Base-by-base conservation (phyloP, 495 filamentous ascomycete species). In the Annulohypoxylon bovei region DNA sequence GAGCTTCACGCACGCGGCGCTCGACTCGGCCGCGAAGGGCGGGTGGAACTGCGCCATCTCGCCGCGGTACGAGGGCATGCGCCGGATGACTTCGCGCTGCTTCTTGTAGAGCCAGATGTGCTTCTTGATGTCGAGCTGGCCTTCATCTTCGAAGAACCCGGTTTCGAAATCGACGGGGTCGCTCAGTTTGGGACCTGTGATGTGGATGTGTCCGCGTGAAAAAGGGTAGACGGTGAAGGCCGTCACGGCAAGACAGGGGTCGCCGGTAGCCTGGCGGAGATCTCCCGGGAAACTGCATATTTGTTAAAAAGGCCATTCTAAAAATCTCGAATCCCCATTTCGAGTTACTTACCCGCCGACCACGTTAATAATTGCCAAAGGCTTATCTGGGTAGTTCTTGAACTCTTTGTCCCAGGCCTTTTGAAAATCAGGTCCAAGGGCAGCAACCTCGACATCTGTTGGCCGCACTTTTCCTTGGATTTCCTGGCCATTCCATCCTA, bases 161-260 rank as follows among this genome's bases (percentile, higher is more conserved):
- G 77, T 59, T 18, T 80, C 64, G 55, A 85, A 83, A 28, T 80
- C 74, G 35, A 74, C 68, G 0, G 70, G 67, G 8, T 73, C 71
- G 25, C 65, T 39, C 3, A 75, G 44, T 6, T 67, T 55, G 3
- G 80, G 72, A 4, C 74, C 68, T 6, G 78, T 85, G 61, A 88
- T 84, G 65, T 88, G 86, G 28, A 88, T 77, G 52, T 78, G 75
- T 7, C 86, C 86, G 3, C 84, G 83, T 8, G 85, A 86, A 46
- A 79, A 82, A 3, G 86, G 86, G 67, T 88, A 85, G 14, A 73
- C 71, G 11, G 81, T 81, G 65, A 76, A 87, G 16, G 65, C 42
- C 18, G 62, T 73, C 0, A 49, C 23, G 5, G 3, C 20, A 27
- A 49, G 12, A 9, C 27, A 49, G 9, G 25, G 46, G 35, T 37